Evolutionary conservation across 2,329 filamentous ascomycete genomes (phyloP), one percentile per base, ranked within the genome.

Genomic region (Fusarium sp.): DNA sequence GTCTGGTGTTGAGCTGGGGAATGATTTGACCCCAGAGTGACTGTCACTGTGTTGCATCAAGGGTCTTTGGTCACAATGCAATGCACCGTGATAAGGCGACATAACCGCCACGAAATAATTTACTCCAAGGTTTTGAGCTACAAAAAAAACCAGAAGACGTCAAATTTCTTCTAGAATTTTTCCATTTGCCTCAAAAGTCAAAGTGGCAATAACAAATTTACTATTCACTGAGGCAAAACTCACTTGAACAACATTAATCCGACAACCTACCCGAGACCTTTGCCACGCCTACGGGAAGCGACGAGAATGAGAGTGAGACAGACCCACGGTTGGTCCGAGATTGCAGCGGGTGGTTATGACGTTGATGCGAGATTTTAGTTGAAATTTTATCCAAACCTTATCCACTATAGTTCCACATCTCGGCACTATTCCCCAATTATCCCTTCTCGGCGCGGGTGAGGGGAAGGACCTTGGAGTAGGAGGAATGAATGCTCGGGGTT

Each of bases 371-470:
- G 58, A 36, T 17, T 37, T 59, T 52, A 40, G 45, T 25, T 15
- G 43, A 61, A 57, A 35, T 56, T 48, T 63, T 56, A 47, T 48
- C 25, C 36, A 29, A 14, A 39, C 11, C 25, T 41, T 62, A 45
- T 20, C 59, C 59, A 62, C 58, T 47, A 10, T 31, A 25, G 13
- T 33, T 35, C 20, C 41, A 41, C 48, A 62, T 49, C 57, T 63
- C 59, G 59, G 59, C 58, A 42, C 23, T 63, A 62, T 62, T 62
- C 58, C 49, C 59, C 59, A 56, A 63, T 62, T 62, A 45, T 62
- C n/a, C n/a, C n/a, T n/a, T 62, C 58, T 63, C 41, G 57, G 48
- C n/a, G 41, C 27, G 31, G 21, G 51, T 62, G 41, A 62, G 55
- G 55, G 55, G 50, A 33, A 39, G 18, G n/a, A n/a, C 17, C 31